These are phyloP conservation scores for Scutellaria baicalensis DNA, from an alignment of 257 asterid species.

Conservation along the genomic window DNA sequence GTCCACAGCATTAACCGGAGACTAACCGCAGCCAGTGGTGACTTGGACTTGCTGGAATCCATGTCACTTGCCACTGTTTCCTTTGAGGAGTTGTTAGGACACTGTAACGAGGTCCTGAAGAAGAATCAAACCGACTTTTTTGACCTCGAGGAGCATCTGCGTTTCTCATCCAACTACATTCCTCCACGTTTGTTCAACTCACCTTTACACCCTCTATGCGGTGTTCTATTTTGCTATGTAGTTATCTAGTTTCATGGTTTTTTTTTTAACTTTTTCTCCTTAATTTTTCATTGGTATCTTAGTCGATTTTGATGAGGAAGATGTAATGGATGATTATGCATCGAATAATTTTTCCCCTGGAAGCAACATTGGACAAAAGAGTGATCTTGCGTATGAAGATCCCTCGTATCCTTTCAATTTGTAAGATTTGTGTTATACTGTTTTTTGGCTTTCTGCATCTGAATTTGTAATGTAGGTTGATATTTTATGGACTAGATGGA, in stretches of 20 bases:
- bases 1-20: slow-evolving; percentile 60
- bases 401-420: slow-evolving; percentile 53
- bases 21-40: slow-evolving; percentile 42
- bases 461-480: neutral
- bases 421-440: neutral
- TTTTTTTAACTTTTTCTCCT: neutral
- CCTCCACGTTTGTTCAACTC: slow-evolving; percentile 29
- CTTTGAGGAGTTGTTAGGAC: slow-evolving; percentile 92
- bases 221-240: neutral
- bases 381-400: slow-evolving; percentile 41
- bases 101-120: slow-evolving; percentile 76
- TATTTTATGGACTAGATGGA: neutral
- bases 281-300: neutral
- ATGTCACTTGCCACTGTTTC: slow-evolving; percentile 86
- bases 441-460: neutral
- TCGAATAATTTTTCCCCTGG: slow-evolving; percentile 29
- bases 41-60: slow-evolving; percentile 79
- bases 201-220: neutral
- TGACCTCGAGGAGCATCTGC: slow-evolving; percentile 54
- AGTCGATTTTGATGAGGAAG: slow-evolving; percentile 54
- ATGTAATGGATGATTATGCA: slow-evolving; percentile 24
- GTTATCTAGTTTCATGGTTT: neutral
- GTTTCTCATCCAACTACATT: slow-evolving; percentile 24
- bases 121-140: slow-evolving; percentile 49
- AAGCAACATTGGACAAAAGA: slow-evolving; percentile 10